Evolutionary conservation across 331 rosid genomes (phyloP).

Genomic region (Rhamnella rubrinervis): DNA sequence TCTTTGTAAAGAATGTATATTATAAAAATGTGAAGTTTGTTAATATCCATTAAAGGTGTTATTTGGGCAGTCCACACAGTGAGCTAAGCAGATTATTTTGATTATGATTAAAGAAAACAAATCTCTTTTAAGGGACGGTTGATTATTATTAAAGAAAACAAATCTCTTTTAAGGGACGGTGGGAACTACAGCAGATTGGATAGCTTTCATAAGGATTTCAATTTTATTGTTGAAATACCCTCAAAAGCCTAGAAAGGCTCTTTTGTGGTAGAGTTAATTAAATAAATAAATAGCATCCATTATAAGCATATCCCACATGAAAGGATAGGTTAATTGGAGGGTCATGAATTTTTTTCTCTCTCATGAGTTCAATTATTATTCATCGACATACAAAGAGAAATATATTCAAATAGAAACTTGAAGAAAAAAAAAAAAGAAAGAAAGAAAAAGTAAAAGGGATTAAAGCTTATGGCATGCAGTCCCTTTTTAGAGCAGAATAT

Average conservation of each 20-base stretch:
- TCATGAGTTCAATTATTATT: neutral
- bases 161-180: conserved; percentile 16
- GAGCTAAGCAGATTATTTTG: neutral
- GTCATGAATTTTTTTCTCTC: neutral
- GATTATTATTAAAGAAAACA: neutral
- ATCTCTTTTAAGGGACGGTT: conserved; percentile 15
- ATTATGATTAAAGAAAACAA: neutral
- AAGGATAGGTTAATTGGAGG: conserved; percentile 12
- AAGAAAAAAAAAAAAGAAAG: too few relatives aligned
- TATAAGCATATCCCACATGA: neutral
- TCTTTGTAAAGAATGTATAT: neutral
- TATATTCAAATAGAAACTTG: too few relatives aligned
- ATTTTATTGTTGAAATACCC: neutral
- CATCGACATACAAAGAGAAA: too few relatives aligned
- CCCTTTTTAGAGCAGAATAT: too few relatives aligned
- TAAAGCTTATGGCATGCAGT: too few relatives aligned
- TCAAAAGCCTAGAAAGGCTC: conserved; percentile 30
- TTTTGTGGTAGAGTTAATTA: conserved; percentile 6
- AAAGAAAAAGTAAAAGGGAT: too few relatives aligned
- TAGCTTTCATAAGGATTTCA: conserved; percentile 5
- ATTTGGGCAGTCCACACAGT: conserved; percentile 7
- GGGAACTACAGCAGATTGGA: conserved; percentile 9
- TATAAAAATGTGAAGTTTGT: conserved; percentile 1
- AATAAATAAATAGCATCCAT: neutral
- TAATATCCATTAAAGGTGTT: conserved; percentile 23